Base-by-base conservation (phyloP, 306 rosid genomes). In the Rosa rugosa region DNA sequence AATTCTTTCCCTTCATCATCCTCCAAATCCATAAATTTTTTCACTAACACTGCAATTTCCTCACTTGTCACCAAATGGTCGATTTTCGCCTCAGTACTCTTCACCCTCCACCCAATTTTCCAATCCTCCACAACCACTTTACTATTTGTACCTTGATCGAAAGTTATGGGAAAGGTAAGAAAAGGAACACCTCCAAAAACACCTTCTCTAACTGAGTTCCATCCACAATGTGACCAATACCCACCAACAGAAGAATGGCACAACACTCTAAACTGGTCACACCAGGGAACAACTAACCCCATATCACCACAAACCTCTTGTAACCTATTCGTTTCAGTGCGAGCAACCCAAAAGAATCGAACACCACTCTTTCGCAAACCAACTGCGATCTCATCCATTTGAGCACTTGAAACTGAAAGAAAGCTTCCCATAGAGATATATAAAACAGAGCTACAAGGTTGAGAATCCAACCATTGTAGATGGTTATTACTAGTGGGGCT, bases 251-350 rank as follows among this genome's bases (percentile, higher is more conserved):
- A 71, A 73, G 76, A 51, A 65, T 91, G 96, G 3, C 53, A 80
- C 82, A 91, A 68, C 20, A 91, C 90, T 44, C 50, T 87, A 80
- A 90, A 70, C 64, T 90, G 94, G 73, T 90, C 94, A 85, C 94
- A 90, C 89, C 89, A 90, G 1, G 80, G 56, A 27, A 88, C 77
- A 16, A 85, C 76, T 20, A 85, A 20, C 4, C 91, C 90, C 79
- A 20, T 49, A 11, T 80, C 23, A 6, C 88, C 88, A 80, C 84
- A 87, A 18, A n/a, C 57, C 31, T 83, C 83, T 42, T 80, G 82
- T 62, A 86, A 31, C 18, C 72, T 72, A 1, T 25, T 4, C 9
- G 60, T 57, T 27, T 85, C 90, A 0, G 25, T 84, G 0, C 86
- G 88, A 0, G 81, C 82, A 5, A 85, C 84, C 95, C 92, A 90